phyloP scores from a whole-genome alignment of 768 basidiomycete species.

The Pleurotus cornucopiae region DNA sequence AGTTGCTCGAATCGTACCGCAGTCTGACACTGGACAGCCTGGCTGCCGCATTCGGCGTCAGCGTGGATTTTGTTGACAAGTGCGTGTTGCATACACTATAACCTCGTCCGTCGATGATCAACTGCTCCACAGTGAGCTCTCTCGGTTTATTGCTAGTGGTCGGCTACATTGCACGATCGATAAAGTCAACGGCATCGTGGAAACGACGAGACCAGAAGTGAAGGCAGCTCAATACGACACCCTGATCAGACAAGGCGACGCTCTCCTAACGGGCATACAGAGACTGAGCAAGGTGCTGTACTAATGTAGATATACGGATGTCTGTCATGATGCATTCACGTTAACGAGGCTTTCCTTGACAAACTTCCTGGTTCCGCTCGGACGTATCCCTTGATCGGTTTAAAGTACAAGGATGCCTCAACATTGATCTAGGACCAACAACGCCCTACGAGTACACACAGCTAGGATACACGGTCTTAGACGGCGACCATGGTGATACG shows the following conservation, averaged over 20 bases:
- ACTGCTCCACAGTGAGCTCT: slow-evolving; percentile 62
- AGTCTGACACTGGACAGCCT: slow-evolving; percentile 87
- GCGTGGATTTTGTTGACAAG: slow-evolving; percentile 83
- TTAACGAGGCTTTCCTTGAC: too few species aligned
- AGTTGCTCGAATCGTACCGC: slow-evolving; percentile 88
- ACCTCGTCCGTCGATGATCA: not conserved
- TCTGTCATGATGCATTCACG: too few species aligned
- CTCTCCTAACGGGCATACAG: slow-evolving; percentile 83
- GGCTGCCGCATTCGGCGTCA: slow-evolving; percentile 84
- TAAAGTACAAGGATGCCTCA: not conserved
- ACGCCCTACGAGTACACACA: not conserved
- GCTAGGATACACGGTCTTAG: too few species aligned
- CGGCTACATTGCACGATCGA: slow-evolving; percentile 88
- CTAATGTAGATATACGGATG: slow-evolving; percentile 18
- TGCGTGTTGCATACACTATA: slow-evolving; percentile 28
- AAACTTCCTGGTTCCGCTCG: too few species aligned
- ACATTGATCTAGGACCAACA: not conserved
- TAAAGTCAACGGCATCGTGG: slow-evolving; percentile 91
- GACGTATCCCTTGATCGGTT: slow-evolving; percentile 4
- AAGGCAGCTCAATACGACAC: slow-evolving; percentile 89
- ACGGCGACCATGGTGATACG: too few species aligned
- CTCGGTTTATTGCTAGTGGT: slow-evolving; percentile 85
- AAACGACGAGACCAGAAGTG: slow-evolving; percentile 68
- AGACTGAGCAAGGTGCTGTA: slow-evolving; percentile 85
- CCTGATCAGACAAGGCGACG: slow-evolving; percentile 90